These are phyloP conservation scores for Eudorina sp. DNA, from an alignment of 139 green algal genomes.

Conservation along the genomic window DNA sequence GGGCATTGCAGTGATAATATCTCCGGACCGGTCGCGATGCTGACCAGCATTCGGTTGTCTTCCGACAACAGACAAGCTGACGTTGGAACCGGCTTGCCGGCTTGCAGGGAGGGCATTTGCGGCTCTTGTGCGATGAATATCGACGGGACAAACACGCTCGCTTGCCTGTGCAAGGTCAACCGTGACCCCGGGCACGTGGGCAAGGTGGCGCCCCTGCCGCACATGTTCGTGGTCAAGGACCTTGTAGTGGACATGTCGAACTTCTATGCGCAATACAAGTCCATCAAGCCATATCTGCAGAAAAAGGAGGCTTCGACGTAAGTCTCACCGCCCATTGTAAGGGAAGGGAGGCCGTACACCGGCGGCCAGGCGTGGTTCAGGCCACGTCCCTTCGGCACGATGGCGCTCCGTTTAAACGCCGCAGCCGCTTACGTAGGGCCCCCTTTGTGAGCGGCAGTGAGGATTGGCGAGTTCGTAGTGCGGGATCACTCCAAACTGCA, in stretches of 20 bases:
- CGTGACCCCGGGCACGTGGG: conserved; percentile 67
- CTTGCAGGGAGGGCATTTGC: conserved; percentile 96
- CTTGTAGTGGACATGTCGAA: conserved; percentile 99
- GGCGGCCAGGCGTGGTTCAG: no score
- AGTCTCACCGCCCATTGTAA: neutral
- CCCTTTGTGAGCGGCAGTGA: no score
- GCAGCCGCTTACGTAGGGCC: no score
- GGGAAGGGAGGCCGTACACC: no score
- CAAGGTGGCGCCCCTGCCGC: conserved; percentile 96
- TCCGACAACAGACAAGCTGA: conserved; percentile 24
- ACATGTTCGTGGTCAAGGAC: conserved; percentile 99
- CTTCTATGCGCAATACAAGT: conserved; percentile 99
- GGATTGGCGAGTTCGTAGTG: no score
- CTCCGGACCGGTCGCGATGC: neutral
- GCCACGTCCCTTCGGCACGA: no score
- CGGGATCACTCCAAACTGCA: no score
- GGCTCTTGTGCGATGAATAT: conserved; percentile 99
- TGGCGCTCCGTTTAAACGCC: no score
- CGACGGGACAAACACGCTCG: conserved; percentile 95
- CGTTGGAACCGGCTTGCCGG: neutral
- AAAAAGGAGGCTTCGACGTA: conserved; percentile 62
- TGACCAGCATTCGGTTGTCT: neutral
- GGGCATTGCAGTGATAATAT: neutral
- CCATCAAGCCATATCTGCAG: conserved; percentile 97
- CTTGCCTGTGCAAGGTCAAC: conserved; percentile 94